A percentile compares a stretch with the other conserved stretches of the same genome.
These are phyloP conservation scores for Mycothermus thermophilus DNA, from an alignment of 495 filamentous ascomycete genomes.

Conservation along the genomic window DNA sequence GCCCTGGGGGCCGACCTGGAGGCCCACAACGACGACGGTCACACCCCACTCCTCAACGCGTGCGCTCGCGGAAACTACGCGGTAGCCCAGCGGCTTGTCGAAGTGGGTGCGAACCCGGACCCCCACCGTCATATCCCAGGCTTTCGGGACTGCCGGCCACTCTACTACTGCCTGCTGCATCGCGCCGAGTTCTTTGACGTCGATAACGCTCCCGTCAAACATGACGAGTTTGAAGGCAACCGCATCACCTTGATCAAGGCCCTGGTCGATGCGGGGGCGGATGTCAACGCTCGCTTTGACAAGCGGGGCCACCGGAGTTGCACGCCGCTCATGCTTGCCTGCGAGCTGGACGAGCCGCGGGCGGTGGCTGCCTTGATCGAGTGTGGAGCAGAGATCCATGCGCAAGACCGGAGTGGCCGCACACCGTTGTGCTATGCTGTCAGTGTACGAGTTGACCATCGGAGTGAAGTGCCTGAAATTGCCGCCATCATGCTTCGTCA, in stretches of 20 bases:
- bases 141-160: slow-evolving; percentile 14
- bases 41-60: slow-evolving; percentile 15
- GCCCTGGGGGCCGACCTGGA: slow-evolving; percentile 17
- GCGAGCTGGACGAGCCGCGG: slow-evolving; percentile 14
- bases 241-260: slow-evolving; percentile 14
- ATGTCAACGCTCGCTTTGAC: slow-evolving; percentile 15
- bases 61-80: slow-evolving; percentile 17
- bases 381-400: slow-evolving; percentile 13
- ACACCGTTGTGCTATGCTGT: slow-evolving; percentile 14
- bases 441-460: slow-evolving; percentile 9
- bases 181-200: slow-evolving; percentile 15
- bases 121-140: slow-evolving; percentile 11
- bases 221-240: slow-evolving; percentile 16
- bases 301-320: slow-evolving; percentile 10
- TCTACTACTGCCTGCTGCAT: slow-evolving; percentile 14
- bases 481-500: slow-evolving; percentile 6
- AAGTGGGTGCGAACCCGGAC: slow-evolving; percentile 15
- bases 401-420: slow-evolving; percentile 10
- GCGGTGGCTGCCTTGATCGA: slow-evolving; percentile 9
- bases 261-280: slow-evolving; percentile 12
- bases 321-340: slow-evolving; percentile 17
- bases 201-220: slow-evolving; percentile 13
- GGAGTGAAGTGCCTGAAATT: slow-evolving; percentile 13
- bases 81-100: slow-evolving; percentile 13
- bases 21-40: slow-evolving; percentile 12